phyloP scores from a whole-genome alignment of 2,329 filamentous ascomycete genomes.

The Aureobasidium vineae region DNA sequence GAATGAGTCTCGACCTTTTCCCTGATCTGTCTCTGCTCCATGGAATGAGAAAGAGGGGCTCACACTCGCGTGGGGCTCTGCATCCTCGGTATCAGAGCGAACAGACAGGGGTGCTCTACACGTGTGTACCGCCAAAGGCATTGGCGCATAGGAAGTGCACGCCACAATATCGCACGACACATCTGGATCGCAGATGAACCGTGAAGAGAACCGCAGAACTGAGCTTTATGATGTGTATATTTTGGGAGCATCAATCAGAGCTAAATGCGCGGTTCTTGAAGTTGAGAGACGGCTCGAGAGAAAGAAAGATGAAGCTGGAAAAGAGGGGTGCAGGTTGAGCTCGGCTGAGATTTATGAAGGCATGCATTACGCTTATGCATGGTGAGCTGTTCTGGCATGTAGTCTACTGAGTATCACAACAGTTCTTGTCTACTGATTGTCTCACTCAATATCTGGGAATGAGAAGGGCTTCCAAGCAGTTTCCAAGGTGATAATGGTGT shows the following conservation, averaged over 20 bases:
- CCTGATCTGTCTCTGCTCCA: background rate
- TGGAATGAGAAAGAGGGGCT: background rate
- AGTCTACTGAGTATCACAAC: no score
- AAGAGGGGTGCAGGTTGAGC: background rate
- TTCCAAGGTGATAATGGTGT: no score
- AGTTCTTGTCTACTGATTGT: no score
- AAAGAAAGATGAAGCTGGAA: background rate
- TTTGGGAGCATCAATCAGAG: no score
- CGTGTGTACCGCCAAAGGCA: background rate
- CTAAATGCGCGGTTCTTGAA: background rate
- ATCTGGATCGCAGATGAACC: background rate
- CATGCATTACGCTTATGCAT: background rate
- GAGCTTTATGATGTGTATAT: no score
- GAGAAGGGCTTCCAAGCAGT: no score
- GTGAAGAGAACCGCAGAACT: background rate
- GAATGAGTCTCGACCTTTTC: background rate
- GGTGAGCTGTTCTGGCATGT: background rate
- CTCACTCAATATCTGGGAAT: no score
- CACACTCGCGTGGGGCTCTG: background rate
- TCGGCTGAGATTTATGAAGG: background rate
- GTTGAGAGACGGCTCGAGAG: background rate
- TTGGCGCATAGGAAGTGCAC: slow-evolving; percentile 7
- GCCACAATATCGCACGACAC: slow-evolving; percentile 19
- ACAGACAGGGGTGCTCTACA: background rate
- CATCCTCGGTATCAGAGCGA: background rate